Evolutionary conservation across 257 asterid species (phyloP).

Genomic region (Leptodermis oblonga): DNA sequence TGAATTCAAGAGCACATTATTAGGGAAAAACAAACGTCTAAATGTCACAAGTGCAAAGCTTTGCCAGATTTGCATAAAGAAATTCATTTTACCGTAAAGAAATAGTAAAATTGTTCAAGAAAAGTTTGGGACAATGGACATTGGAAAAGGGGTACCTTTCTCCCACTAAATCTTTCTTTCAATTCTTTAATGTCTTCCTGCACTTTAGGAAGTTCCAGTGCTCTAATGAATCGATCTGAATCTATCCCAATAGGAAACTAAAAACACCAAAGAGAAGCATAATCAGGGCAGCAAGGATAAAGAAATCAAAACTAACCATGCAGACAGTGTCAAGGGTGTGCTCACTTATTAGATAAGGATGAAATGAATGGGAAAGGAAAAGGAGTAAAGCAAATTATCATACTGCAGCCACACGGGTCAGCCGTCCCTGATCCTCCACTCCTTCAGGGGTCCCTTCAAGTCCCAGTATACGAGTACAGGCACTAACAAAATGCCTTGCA

Average conservation of each 20-base stretch:
- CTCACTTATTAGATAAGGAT: slow-evolving; percentile 12
- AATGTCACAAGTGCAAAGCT: not conserved
- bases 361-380: slow-evolving; percentile 9
- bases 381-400: slow-evolving; percentile 15
- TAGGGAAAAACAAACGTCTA: not conserved
- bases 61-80: not conserved
- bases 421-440: slow-evolving; percentile 94
- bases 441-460: slow-evolving; percentile 98
- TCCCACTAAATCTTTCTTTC: slow-evolving; percentile 74
- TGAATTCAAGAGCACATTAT: not conserved
- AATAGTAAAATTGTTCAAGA: not conserved
- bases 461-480: slow-evolving; percentile 94
- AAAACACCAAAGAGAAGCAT: slow-evolving; percentile 25
- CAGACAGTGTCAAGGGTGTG: slow-evolving; percentile 9
- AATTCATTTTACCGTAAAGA: not conserved
- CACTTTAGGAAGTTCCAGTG: slow-evolving; percentile 59
- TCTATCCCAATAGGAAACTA: slow-evolving; percentile 96
- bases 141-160: slow-evolving; percentile 54
- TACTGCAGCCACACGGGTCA: slow-evolving; percentile 98
- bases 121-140: not conserved
- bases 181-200: slow-evolving; percentile 60
- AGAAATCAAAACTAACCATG: slow-evolving; percentile 3
- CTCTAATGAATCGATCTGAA: slow-evolving; percentile 79
- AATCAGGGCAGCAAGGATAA: slow-evolving; percentile 8
- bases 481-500: slow-evolving; percentile 93